These are phyloP conservation scores for Torulaspora microellipsoides DNA, from an alignment of 805 yeast species.

Conservation along the genomic window DNA sequence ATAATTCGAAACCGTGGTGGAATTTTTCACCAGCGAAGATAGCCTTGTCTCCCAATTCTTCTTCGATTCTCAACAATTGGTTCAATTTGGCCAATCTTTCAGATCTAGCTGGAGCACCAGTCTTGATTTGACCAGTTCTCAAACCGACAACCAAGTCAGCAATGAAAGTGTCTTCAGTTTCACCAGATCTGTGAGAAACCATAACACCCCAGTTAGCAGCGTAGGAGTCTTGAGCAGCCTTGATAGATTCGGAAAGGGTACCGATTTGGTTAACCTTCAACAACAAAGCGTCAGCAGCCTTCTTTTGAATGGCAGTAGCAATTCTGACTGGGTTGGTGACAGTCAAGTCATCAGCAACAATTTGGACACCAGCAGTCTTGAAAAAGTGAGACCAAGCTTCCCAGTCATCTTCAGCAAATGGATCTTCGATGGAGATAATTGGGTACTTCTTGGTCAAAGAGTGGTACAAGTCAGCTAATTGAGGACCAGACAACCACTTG, in stretches of 20 bases:
- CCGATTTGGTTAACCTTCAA: conserved; percentile 99
- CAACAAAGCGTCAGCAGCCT: conserved; percentile 90
- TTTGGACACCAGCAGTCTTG: conserved; percentile 71
- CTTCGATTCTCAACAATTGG: conserved; percentile 98
- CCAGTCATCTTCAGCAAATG: conserved; percentile 99
- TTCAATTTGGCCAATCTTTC: conserved; percentile 99
- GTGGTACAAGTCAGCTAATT: conserved; percentile 81
- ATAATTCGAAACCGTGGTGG: conserved; percentile 51
- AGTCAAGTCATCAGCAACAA: conserved; percentile 97
- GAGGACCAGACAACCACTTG: conserved; percentile 85
- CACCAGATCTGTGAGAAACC: conserved; percentile 99
- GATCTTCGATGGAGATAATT: conserved; percentile 97
- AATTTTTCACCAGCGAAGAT: conserved; percentile 90
- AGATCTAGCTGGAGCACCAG: conserved; percentile 99
- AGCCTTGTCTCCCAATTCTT: conserved; percentile 97
- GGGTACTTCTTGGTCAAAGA: conserved; percentile 85
- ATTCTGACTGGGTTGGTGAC: conserved; percentile 97
- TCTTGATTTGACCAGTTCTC: conserved; percentile 98
- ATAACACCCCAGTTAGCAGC: conserved; percentile 99
- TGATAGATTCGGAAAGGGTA: conserved; percentile 90
- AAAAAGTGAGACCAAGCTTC: conserved; percentile 92
- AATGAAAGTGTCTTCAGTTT: conserved; percentile 97
- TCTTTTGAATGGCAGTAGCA: conserved; percentile 92
- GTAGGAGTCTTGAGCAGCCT: conserved; percentile 94
- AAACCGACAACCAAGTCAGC: conserved; percentile 98